Base-by-base conservation (phyloP, 2,329 filamentous ascomycete genomes). In the Microcyclospora pomicola region DNA sequence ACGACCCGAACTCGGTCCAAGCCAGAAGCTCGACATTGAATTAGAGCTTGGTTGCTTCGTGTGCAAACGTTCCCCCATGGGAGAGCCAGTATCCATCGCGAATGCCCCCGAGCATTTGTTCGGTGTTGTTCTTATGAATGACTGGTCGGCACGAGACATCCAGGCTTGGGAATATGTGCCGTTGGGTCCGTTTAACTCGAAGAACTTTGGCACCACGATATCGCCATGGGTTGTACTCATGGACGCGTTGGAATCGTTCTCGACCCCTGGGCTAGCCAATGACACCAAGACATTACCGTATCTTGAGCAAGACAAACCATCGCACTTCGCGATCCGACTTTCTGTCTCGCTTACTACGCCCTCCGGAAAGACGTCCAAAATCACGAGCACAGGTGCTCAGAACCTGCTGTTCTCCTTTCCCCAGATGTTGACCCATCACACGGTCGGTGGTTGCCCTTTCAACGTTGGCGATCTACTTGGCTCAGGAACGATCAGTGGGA, bases 101-200 rank as follows among this genome's bases (percentile, higher is more conserved):
- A 63, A 78, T 33, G 83, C 83, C 0, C 75, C 78, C 37, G 71
- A 82, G 13, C 69, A 77, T 50, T 68, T 92, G 19, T 91, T 91
- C 52, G 84, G 84, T 11, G 68, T 84, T 16, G 83, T 91, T 0
- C 61, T 92, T 40, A 72, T 92, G 68, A 92, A 92, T 49, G 84
- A 92, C 59, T 92, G 84, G 84, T 84, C 78, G 38, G 83, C 83
- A 4, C 67, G 83, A 45, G 83, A 91, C 49, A 78, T 91, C 35
- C 84, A 92, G 55, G 72, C 72, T 0, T 91, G 82, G 82, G 84
- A 92, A 59, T 87, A 87, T 48, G 71, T 87, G 7, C 84, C 84
- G 0, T 63, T 88, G 6, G 84, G 84, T 0, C 83, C 83, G 0
- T 88, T 91, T 63, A 86, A 83, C 44, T 69, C 75, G 15, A 91